Evolutionary conservation across 2,329 filamentous ascomycete genomes (phyloP).

Genomic region (Zasmidium cellare): DNA sequence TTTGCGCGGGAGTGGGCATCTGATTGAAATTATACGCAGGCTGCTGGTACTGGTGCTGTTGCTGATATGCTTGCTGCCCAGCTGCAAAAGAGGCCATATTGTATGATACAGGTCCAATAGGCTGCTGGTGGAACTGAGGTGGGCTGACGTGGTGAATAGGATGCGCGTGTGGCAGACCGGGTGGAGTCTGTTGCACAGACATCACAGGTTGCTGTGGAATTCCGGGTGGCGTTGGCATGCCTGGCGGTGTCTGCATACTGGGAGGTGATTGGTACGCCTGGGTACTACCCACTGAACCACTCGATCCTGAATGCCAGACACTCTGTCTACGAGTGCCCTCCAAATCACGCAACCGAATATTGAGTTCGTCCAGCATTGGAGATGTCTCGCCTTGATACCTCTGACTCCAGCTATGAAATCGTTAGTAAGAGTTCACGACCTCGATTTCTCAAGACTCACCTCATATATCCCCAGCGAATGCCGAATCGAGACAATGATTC

Average conservation of each 20-base stretch:
- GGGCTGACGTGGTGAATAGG: constrained; percentile 21
- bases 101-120: constrained; percentile 12
- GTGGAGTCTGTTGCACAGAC: constrained; percentile 13
- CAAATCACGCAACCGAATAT: constrained; percentile 38
- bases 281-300: constrained; percentile 27
- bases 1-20: constrained; percentile 6
- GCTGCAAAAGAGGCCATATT: constrained; percentile 6
- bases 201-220: background rate
- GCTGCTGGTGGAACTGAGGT: constrained; percentile 11
- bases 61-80: constrained; percentile 13
- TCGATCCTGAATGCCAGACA: constrained; percentile 30
- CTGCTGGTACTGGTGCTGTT: constrained; percentile 17
- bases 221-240: constrained; percentile 6
- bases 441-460: no score
- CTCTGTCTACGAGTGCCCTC: constrained; percentile 28
- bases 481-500: constrained; percentile 48
- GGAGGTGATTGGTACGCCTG: constrained; percentile 12
- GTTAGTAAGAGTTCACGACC: background rate
- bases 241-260: constrained; percentile 10
- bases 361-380: constrained; percentile 42
- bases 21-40: constrained; percentile 18
- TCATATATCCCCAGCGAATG: constrained; percentile 50
- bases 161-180: constrained; percentile 11
- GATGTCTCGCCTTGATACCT: constrained; percentile 49
- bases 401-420: constrained; percentile 44